A percentile compares a stretch with the other conserved stretches of the same genome.
Conservation (phyloP, 139 green algal species). For the Diplosphaera chodatii region DNA sequence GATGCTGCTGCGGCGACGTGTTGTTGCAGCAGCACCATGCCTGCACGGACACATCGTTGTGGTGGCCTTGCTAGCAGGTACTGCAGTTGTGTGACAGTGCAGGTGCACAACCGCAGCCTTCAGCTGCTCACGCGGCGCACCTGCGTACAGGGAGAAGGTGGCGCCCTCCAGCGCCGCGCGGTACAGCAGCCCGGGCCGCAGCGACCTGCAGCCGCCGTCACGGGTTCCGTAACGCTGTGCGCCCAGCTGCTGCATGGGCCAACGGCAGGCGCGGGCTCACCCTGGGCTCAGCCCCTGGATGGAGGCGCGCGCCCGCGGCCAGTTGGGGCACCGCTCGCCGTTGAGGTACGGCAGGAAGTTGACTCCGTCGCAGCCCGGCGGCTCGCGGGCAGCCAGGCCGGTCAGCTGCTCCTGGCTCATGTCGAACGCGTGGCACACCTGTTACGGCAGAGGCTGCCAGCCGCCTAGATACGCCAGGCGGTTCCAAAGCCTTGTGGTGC, state of each 20-base stretch:
- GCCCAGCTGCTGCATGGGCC: not conserved
- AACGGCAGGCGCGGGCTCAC: conserved; percentile 1
- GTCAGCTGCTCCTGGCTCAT: conserved; percentile 55
- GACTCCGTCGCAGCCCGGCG: conserved; percentile 58
- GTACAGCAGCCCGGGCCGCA: conserved; percentile 67
- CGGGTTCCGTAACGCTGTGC: too few relatives aligned
- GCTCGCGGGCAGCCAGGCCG: conserved; percentile 43
- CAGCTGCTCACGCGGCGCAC: not conserved
- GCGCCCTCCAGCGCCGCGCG: conserved; percentile 76
- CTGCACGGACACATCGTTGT: conserved; percentile 5
- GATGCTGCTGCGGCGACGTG: conserved; percentile 37
- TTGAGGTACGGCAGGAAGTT: conserved; percentile 77
- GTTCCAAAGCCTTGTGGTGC: too few relatives aligned
- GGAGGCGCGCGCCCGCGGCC: conserved; percentile 64
- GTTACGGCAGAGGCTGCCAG: not conserved
- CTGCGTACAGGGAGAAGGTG: conserved; percentile 68
- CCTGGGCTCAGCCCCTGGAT: conserved; percentile 44
- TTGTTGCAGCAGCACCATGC: conserved; percentile 24
- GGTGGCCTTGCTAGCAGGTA: too few relatives aligned
- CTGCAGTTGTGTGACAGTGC: too few relatives aligned
- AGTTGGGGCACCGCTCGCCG: conserved; percentile 85
- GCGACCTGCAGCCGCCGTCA: conserved; percentile 3
- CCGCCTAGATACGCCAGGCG: too few relatives aligned
- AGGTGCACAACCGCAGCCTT: not conserved
- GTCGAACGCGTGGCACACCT: conserved; percentile 42